Conservation (phyloP, 148 eudicot genomes). For the Cornus controversa region DNA sequence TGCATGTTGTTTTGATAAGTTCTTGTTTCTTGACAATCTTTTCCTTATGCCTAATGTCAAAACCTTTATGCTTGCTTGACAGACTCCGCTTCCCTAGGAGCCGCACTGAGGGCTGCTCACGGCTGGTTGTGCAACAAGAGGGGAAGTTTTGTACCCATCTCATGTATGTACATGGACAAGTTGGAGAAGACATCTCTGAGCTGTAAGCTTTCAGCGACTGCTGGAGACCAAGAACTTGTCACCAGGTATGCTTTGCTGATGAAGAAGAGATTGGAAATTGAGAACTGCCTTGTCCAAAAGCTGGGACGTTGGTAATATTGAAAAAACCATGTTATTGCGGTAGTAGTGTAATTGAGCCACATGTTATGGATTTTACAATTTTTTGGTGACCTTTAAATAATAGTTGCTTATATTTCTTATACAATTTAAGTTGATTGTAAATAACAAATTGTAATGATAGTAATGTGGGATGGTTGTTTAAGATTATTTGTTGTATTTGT, state of each 20-base stretch:
- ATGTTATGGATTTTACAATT: no score
- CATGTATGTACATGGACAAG: constrained; percentile 59
- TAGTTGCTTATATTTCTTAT: no score
- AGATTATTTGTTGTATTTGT: no score
- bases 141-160: constrained; percentile 70
- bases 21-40: neutral
- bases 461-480: no score
- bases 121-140: constrained; percentile 86
- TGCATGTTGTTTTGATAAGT: neutral
- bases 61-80: constrained; percentile 15
- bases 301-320: constrained; percentile 53
- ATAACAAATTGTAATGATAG: no score
- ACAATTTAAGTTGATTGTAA: no score
- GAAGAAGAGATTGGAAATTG: constrained; percentile 81
- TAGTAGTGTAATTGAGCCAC: no score
- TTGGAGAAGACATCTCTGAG: constrained; percentile 57
- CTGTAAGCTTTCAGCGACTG: constrained; percentile 61
- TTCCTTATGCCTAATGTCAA: neutral
- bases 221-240: constrained; percentile 65
- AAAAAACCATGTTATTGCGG: no score
- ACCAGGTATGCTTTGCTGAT: constrained; percentile 58
- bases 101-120: constrained; percentile 90
- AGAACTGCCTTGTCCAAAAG: constrained; percentile 65
- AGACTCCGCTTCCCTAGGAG: constrained; percentile 91
- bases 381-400: no score